phyloP scores from a whole-genome alignment of 306 rosid genomes.

The Lupinus albus region DNA sequence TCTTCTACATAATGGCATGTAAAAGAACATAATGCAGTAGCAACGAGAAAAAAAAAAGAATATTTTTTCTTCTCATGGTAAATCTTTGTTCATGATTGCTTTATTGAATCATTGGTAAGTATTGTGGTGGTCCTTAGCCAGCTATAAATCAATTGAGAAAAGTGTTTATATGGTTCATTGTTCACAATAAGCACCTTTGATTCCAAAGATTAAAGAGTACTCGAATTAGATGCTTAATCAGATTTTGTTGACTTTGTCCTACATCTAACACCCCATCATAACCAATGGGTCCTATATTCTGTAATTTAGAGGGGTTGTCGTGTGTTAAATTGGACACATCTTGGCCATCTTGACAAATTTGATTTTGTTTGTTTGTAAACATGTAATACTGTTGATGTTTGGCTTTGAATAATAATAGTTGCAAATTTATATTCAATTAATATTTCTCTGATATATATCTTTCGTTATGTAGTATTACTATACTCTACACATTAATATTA shows the following conservation, averaged over 20 bases:
- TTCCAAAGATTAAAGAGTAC: conserved; percentile 39
- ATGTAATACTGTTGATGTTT: not conserved
- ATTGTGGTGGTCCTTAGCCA: conserved; percentile 44
- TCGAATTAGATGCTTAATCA: conserved; percentile 41
- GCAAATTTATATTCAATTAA: not conserved
- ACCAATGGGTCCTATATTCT: conserved; percentile 36
- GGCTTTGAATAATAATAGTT: conserved; percentile 11
- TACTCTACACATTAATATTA: not conserved
- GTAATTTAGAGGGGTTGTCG: conserved; percentile 5
- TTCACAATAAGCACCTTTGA: conserved; percentile 36
- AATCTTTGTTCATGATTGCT: conserved; percentile 37
- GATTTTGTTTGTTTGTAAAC: conserved; percentile 34
- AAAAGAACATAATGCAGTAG: conserved; percentile 19
- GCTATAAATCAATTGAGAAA: conserved; percentile 39
- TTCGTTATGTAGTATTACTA: not conserved
- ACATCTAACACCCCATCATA: conserved; percentile 36
- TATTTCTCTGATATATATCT: not conserved
- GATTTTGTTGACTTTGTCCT: conserved; percentile 39
- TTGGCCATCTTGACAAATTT: conserved; percentile 42
- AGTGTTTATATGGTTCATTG: conserved; percentile 29
- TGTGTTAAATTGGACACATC: conserved; percentile 35
- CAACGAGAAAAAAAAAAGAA: conserved; percentile 15
- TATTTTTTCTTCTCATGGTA: not conserved
- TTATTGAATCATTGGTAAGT: conserved; percentile 42
- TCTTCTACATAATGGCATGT: conserved; percentile 32